Evolutionary conservation across 805 yeast species (phyloP).

Genomic region (Candida coquimbonensis): DNA sequence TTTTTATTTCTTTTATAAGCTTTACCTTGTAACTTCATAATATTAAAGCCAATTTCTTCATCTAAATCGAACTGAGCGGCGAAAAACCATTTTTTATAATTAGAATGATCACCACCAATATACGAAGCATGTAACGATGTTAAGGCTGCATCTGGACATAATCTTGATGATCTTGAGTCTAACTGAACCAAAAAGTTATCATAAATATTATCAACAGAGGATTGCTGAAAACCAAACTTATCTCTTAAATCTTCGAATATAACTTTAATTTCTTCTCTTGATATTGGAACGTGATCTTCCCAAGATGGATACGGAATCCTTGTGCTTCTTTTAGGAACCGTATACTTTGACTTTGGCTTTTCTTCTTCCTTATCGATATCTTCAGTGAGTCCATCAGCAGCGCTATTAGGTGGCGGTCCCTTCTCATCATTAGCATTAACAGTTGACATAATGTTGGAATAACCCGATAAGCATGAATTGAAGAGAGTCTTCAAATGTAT

Average conservation of each 20-base stretch:
- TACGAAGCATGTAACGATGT: conserved; percentile 80
- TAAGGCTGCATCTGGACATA: conserved; percentile 64
- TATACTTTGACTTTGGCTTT: not conserved
- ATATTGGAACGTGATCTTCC: conserved; percentile 59
- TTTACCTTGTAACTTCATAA: conserved; percentile 46
- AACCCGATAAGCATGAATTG: too few species aligned
- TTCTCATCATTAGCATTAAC: not conserved
- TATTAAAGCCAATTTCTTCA: conserved; percentile 52
- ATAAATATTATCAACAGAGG: conserved; percentile 69
- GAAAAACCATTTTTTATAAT: conserved; percentile 88
- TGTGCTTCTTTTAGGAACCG: not conserved
- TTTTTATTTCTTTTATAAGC: conserved; percentile 36
- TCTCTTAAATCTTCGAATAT: conserved; percentile 53
- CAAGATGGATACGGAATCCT: conserved; percentile 12
- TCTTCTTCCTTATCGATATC: not conserved
- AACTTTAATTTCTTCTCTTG: conserved; percentile 52
- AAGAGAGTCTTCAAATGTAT: too few species aligned
- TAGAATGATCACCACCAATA: conserved; percentile 84
- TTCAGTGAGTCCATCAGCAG: not conserved
- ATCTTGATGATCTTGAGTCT: conserved; percentile 82
- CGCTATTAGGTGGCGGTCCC: not conserved
- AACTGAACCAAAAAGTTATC: conserved; percentile 75
- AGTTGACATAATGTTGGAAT: too few species aligned
- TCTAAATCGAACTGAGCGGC: conserved; percentile 78
- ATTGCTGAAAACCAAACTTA: conserved; percentile 79